Base-by-base conservation (phyloP, 129 eudicot genomes). In the Flaveria ramosissima region DNA sequence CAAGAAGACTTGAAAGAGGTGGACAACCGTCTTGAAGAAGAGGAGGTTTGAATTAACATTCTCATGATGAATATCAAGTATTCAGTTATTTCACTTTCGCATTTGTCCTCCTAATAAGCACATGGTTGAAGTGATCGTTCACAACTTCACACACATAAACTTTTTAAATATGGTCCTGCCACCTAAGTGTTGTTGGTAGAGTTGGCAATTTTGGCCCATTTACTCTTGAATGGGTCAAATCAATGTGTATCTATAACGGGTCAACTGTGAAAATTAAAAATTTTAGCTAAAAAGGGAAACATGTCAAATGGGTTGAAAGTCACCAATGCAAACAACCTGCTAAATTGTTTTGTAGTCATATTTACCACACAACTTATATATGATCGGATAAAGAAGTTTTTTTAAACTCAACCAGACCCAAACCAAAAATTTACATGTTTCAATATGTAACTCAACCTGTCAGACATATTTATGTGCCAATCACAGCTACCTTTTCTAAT, bases 21-120 rank as follows among this genome's bases (percentile, higher is more conserved):
- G 9, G 97, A 93, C 82, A 85, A 90, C 41, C 92, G 96, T 8
- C 30, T 93, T 83, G 97, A 93, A 86, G 98, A 88, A 85, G 98
- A 93, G 71, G 98, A 93, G 98, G 98, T 90, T 39, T 21, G 84
- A 7, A 60, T 64, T 45, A 64, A 27, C 67, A 43, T 82, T 17
- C 47, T 67, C 27, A 26, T 77, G 20, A 43, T 68, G 13, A 66
- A 19, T 66, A 6, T 80, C 32, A 63, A 63, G n/a, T 36, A 16
- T 47, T 46, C 52, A 11, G 26, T 55, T 65, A 43, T 61, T 48
- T 72, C 56, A 13, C 42, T 67, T 65, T 42, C 7, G 20, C 11
- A 1, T 62, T 62, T 27, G 45, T 27, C 19, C 42, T 61, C 7
- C 21, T 62, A 27, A 41, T 26, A 30, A 62, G 27, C 68, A 62